Evolutionary conservation across 2,329 filamentous ascomycete genomes (phyloP), one percentile per base, ranked within the genome.

Genomic region (Dactylellina drechsleri): DNA sequence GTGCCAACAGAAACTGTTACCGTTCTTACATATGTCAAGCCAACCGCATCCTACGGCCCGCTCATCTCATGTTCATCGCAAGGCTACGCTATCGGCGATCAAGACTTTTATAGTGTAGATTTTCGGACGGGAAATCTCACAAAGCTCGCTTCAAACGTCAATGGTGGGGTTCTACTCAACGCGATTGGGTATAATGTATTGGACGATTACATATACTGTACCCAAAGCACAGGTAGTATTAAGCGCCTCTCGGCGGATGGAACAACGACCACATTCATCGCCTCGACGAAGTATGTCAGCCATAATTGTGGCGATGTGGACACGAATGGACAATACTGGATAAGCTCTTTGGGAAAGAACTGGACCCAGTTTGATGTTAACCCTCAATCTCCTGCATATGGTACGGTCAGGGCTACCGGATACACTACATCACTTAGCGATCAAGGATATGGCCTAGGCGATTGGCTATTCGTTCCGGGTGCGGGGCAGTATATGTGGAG

Each of bases 291-390:
- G 7, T 47, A 13, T 6, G 8, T 1, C 3, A 8, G 43, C 7
- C 26, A 10, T 12, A 50, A 49, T 23, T 13, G 13, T 15, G 45
- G 45, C 15, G 58, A 61, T 15, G 50, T 61, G 16, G 58, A 61
- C n/a, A 26, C 10, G 7, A 36, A 50, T 20, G 58, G 58, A 6
- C 58, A 61, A 18, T 61, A 50, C 12, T 61, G 16, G 13, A 16
- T 31, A 8, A 4, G 26, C 0, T n/a, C 8, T 20, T 43, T 18
- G n/a, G 26, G 36, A 12, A 28, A 18, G 7, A 13, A 20, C 28
- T 61, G 58, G 58, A 40, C 15, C 16, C 58, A 61, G 2, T 36
- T 50, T 16, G 45, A 61, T 8, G 23, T 61, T 13, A 61, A 61
- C 18, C 58, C 58, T 36, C 50, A 20, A 6, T 50, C 43, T 20